Percentiles rank a stretch among this genome's conserved stretches.
These are phyloP conservation scores for Sporisorium reilianum DNA, from an alignment of 1,284 basidiomycete species.

Conservation along the genomic window DNA sequence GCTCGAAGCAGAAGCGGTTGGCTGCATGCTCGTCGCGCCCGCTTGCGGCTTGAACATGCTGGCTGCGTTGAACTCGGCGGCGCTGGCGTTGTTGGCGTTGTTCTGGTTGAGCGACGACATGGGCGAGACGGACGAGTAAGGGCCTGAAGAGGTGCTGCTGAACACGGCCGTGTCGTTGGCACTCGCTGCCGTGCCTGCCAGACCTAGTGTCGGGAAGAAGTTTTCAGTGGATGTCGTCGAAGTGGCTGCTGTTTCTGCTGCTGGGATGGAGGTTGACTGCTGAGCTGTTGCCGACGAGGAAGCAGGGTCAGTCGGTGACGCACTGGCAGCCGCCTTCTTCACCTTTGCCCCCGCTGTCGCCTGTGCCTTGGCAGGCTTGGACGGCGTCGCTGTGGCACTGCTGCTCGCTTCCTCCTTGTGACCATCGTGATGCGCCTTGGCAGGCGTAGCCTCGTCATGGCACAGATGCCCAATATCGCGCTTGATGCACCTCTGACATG, in stretches of 20 bases:
- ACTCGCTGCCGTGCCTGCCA: slow-evolving; percentile 4
- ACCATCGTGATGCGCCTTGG: slow-evolving; percentile 19
- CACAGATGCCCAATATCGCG: slow-evolving; percentile 71
- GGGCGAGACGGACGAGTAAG: slow-evolving; percentile 35
- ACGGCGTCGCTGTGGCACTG: slow-evolving; percentile 12
- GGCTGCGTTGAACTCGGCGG: slow-evolving; percentile 19
- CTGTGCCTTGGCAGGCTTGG: slow-evolving; percentile 13
- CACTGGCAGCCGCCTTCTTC: not conserved
- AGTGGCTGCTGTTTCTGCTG: not conserved
- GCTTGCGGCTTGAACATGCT: slow-evolving; percentile 45
- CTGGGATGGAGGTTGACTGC: not conserved
- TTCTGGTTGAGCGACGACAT: slow-evolving; percentile 29
- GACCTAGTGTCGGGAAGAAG: slow-evolving; percentile 31
- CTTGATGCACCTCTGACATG: slow-evolving; percentile 70
- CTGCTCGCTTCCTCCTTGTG: not conserved
- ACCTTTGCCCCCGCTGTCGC: not conserved
- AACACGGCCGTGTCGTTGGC: slow-evolving; percentile 10
- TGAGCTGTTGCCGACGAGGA: not conserved
- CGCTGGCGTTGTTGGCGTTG: slow-evolving; percentile 7
- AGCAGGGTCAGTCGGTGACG: not conserved
- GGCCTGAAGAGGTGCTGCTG: slow-evolving; percentile 24
- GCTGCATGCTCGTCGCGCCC: slow-evolving; percentile 19
- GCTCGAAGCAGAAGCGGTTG: slow-evolving; percentile 5
- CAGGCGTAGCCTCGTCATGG: slow-evolving; percentile 42
- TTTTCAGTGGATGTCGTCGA: slow-evolving; percentile 11